A percentile compares a stretch with the other conserved stretches of the same genome.
Evolutionary conservation across 495 filamentous ascomycete genomes (phyloP).

Genomic region (Aspergillus kassunensis): DNA sequence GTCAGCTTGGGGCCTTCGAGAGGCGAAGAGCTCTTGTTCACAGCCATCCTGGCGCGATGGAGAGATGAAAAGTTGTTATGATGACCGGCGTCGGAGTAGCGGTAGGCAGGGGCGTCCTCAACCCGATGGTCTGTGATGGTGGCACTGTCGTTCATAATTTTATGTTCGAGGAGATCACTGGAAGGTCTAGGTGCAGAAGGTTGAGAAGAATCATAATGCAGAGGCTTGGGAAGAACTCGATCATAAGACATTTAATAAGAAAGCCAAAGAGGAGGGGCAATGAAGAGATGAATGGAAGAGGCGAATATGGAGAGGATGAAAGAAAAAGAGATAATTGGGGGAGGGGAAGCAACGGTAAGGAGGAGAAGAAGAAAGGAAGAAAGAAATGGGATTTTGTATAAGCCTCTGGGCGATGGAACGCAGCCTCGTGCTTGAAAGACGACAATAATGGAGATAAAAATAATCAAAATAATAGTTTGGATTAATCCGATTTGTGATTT

Average conservation of each 20-base stretch:
- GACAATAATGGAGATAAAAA: conserved; percentile 10
- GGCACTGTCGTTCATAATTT: conserved; percentile 45
- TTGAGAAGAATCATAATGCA: conserved; percentile 40
- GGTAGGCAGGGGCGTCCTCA: conserved; percentile 15
- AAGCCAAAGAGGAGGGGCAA: conserved; percentile 19
- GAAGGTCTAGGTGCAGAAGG: conserved; percentile 27
- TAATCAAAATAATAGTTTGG: not conserved
- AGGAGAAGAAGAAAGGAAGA: conserved; percentile 3
- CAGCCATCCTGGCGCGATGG: conserved; percentile 22
- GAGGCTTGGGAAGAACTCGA: conserved; percentile 51
- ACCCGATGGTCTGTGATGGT: conserved; percentile 16
- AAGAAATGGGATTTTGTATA: conserved; percentile 4
- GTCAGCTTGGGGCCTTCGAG: conserved; percentile 13
- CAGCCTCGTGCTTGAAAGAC: conserved; percentile 5
- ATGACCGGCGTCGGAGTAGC: conserved; percentile 25
- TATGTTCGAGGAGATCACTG: conserved; percentile 46
- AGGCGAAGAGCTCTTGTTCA: conserved; percentile 17
- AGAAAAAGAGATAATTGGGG: conserved; percentile 14
- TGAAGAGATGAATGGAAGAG: conserved; percentile 8
- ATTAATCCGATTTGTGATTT: conserved; percentile 9
- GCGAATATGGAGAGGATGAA: conserved; percentile 6
- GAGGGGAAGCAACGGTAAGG: not conserved
- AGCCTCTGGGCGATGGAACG: conserved; percentile 2
- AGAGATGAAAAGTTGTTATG: conserved; percentile 32
- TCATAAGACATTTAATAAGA: conserved; percentile 51